Base-by-base conservation (phyloP, 495 filamentous ascomycete species). In the Cercophora scortea region DNA sequence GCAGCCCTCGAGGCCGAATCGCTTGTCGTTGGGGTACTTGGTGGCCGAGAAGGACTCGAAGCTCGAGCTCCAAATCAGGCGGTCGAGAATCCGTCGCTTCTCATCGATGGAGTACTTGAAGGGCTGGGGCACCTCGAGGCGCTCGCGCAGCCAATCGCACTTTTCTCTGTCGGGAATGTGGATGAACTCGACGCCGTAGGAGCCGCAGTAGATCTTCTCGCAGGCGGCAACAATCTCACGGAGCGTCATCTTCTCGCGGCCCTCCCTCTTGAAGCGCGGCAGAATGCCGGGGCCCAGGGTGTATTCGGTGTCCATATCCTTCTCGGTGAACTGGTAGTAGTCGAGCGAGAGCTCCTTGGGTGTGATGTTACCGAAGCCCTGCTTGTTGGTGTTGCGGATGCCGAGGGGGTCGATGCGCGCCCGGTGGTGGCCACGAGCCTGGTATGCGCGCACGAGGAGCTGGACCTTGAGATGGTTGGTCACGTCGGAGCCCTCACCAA, bases 11-110 rank as follows among this genome's bases (percentile, higher is more conserved):
- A 98, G 80, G 72, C 93, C 93, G 71, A 98, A 98, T 60, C 93
- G 86, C 80, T 98, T 98, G 77, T 98, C 93, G 72, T 98, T 98
- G 63, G 94, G 94, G 76, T 94, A 97, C 71, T 98, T 98, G 50
- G 89, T 95, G 33, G 92, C 82, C 53, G 94, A 72, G 81, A 98
- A 98, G 45, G 79, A 71, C 71, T 98, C 93, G 67, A 98, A 98
- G 72, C 87, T 96, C 56, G 89, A 90, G 68, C 86, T 89, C 93
- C 93, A 98, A 69, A 98, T 98, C 42, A 98, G 74, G 67, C 93
- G 91, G 69, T 98, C 93, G 55, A 98, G 79, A 56, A 98, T 96
- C 56, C 93, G 80, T 56, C 93, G 88, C 80, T 96, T 96, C 74
- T 98, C 93, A 67, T 97, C 92, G 40, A 93, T 81, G 6, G 86